Conservation (phyloP, 345 rosid species). For the Trapa incisa region DNA sequence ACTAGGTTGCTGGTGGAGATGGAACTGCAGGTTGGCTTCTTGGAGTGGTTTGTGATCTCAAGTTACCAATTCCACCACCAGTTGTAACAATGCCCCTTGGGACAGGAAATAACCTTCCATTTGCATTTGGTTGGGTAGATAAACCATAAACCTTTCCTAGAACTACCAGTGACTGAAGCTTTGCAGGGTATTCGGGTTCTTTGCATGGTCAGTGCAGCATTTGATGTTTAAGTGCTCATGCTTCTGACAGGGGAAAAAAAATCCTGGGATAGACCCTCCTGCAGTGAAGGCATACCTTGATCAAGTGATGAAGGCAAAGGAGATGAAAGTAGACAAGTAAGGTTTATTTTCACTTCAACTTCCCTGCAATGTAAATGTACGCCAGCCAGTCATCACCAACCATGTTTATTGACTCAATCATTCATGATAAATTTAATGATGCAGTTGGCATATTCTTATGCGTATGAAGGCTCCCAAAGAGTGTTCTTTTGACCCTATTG, state of each 20-base stretch:
- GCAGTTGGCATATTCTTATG: conserved; percentile 89
- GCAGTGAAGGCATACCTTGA: conserved; percentile 50
- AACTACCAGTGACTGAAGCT: too few relatives aligned
- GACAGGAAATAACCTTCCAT: conserved; percentile 92
- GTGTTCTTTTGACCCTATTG: conserved; percentile 76
- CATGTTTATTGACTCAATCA: not conserved
- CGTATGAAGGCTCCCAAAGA: conserved; percentile 63
- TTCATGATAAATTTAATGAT: not conserved
- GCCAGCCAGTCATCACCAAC: not conserved
- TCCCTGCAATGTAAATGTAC: not conserved
- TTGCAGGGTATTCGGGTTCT: not conserved
- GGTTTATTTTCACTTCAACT: not conserved
- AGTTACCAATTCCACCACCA: conserved; percentile 77
- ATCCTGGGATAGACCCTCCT: conserved; percentile 61
- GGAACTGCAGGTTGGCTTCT: conserved; percentile 99
- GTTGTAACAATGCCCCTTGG: conserved; percentile 86
- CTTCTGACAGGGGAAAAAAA: conserved; percentile 71
- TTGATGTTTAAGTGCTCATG: not conserved
- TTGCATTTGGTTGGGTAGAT: conserved; percentile 84
- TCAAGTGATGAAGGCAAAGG: conserved; percentile 53
- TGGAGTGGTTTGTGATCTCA: conserved; percentile 86
- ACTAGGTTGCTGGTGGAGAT: conserved; percentile 92
- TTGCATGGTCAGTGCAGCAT: too few relatives aligned
- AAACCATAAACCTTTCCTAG: too few relatives aligned
- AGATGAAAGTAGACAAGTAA: conserved; percentile 86